Evolutionary conservation across 192 early-diverging fungal species (phyloP).

Genomic region (Coemansia sp.): DNA sequence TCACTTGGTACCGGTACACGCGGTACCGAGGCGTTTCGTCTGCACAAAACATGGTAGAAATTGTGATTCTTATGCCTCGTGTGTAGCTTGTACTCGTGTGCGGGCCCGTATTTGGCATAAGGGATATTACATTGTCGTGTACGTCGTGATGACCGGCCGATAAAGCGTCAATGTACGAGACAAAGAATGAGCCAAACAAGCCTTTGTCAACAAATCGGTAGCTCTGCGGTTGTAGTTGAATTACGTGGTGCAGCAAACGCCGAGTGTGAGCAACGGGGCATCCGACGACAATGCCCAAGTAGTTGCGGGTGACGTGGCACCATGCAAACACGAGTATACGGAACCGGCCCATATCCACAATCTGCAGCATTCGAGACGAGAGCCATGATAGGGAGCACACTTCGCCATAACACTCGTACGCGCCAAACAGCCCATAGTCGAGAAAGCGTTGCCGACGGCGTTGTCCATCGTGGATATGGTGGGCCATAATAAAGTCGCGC

Average conservation of each 20-base stretch:
- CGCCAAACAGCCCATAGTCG: slow-evolving; percentile 36
- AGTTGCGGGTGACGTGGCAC: slow-evolving; percentile 40
- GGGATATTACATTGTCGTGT: slow-evolving; percentile 17
- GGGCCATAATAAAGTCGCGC: slow-evolving; percentile 46
- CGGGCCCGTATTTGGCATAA: slow-evolving; percentile 47
- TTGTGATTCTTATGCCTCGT: slow-evolving; percentile 37
- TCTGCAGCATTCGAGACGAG: slow-evolving; percentile 47
- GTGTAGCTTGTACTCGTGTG: slow-evolving; percentile 22
- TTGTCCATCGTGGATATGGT: slow-evolving; percentile 53
- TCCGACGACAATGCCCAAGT: slow-evolving; percentile 37
- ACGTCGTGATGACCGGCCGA: slow-evolving; percentile 28
- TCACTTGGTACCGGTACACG: slow-evolving; percentile 47
- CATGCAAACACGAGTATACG: slow-evolving; percentile 41
- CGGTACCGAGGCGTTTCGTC: slow-evolving; percentile 31
- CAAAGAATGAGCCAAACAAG: slow-evolving; percentile 45
- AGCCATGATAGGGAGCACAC: slow-evolving; percentile 47
- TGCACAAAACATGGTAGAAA: slow-evolving; percentile 47
- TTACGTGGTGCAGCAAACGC: slow-evolving; percentile 41
- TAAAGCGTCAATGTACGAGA: slow-evolving; percentile 27
- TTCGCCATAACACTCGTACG: slow-evolving; percentile 49
- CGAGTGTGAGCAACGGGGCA: slow-evolving; percentile 11
- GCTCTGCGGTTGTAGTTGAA: slow-evolving; percentile 44
- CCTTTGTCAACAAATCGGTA: slow-evolving; percentile 36
- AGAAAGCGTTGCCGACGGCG: slow-evolving; percentile 27
- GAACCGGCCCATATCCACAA: slow-evolving; percentile 29